Base-by-base conservation (phyloP, 192 early-diverging fungal genomes). In the Chytriomyces sp. region DNA sequence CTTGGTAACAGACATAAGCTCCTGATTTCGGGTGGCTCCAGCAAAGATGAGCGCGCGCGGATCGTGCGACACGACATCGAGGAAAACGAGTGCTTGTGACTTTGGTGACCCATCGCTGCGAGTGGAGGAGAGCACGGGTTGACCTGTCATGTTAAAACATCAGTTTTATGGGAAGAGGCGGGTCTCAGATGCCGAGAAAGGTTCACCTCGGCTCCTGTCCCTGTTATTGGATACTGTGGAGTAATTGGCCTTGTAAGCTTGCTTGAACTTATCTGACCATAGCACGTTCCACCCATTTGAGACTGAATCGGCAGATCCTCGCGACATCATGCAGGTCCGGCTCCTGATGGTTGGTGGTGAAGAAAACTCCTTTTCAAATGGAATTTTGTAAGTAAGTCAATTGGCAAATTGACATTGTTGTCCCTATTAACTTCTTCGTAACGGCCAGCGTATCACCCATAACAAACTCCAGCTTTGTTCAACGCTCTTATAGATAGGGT, bases 1-100 rank as follows among this genome's bases (percentile, higher is more conserved):
- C 70, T 92, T 91, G 28, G 91, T 81, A 54, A 88, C 91, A 0
- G 82, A 81, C 83, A 92, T 90, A 32, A 93, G 74, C 36, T 86
- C 83, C 49, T 86, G 77, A 79, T 91, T 91, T 31, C 89, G 86
- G 36, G 91, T 88, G 19, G 91, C 86, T 37, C 85, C 80, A 22
- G 86, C 72, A 61, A 93, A 90, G 7, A 88, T 54, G 0, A 93
- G 72, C 36, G 89, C 86, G 22, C 85, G 75, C 2, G 77, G 77
- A 79, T 93, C 89, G 32, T 85, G 78, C 31, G 78, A 70, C n/a
- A 92, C 59, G 75, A 91, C 91, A 44, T 85, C 86, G 58, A 88
- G 88, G 59, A 90, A 92, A 32, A 81, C 77, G 10, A 92, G 70
- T 10, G 84, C 85, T 58, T 87, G 85, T 65, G 89, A 72, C 26